Evolutionary conservation across 257 asterid genomes (phyloP), one percentile per base, ranked within the genome.

Genomic region (Agastache rugosa): DNA sequence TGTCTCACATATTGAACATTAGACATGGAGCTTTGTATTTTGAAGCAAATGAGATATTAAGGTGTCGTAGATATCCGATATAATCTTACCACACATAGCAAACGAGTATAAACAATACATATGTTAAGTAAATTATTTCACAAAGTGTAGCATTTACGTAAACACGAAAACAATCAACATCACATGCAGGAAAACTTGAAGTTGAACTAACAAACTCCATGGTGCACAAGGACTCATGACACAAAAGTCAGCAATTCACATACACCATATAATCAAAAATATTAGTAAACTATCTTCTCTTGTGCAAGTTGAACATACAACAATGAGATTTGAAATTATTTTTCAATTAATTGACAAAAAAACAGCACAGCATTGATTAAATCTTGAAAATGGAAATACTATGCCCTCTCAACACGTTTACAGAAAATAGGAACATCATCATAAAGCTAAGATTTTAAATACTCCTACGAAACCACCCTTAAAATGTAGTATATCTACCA

Each of bases 191-290:
- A 14, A 60, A 60, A 16, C 12, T 27, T 58, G 35, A 11, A 10
- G 63, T 11, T 58, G 20, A 53, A 11, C 31, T 19, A 20, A n/a
- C 65, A 29, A 59, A 60, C 12, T 56, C 11, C 15, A 23, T 9
- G 56, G 16, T 55, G 41, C 75, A 71, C 75, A 66, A 71, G 67
- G 25, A 37, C 8, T 55, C 25, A 1, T 22, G 7, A 0, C 65
- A 29, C 42, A 60, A 14, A 22, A 37, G 67, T 55, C 75, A 70
- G 42, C 66, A 60, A 60, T 29, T 29, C 23, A 20, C 42, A 14
- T 2, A 59, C 65, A 54, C 9, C 27, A 10, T 4, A 29, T 6
- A 23, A 44, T 22, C 56, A 44, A 66, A 44, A 66, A 66, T 65
- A 22, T 22, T 29, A 65, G 7, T 14, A 22, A 20, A 35, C 22